A percentile compares a stretch with the other conserved stretches of the same genome.
Evolutionary conservation across 306 rosid genomes (phyloP).

Genomic region (Fragaria ananassa): DNA sequence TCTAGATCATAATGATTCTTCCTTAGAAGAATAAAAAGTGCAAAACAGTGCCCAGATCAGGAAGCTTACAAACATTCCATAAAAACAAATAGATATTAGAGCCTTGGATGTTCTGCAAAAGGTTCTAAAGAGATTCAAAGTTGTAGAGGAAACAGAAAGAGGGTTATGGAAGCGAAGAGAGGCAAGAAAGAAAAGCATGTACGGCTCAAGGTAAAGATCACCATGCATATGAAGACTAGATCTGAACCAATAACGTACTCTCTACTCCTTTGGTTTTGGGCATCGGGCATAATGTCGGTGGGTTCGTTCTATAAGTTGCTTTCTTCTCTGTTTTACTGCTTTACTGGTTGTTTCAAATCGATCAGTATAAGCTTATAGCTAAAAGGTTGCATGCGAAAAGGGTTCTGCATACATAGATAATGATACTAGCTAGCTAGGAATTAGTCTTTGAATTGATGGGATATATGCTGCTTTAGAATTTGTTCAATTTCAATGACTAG

Average conservation of each 20-base stretch:
- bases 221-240: slow-evolving; percentile 32
- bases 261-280: slow-evolving; percentile 16
- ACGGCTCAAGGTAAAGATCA: slow-evolving; percentile 14
- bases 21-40: slow-evolving; percentile 15
- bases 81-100: not conserved
- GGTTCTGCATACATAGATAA: not conserved
- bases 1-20: slow-evolving; percentile 10
- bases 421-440: not conserved
- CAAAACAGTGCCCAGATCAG: slow-evolving; percentile 14
- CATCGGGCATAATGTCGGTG: slow-evolving; percentile 27
- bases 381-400: not conserved
- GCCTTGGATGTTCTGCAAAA: slow-evolving; percentile 29
- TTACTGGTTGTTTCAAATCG: not conserved
- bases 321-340: not conserved
- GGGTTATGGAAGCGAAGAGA: not conserved
- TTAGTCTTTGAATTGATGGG: not conserved
- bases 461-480: not conserved
- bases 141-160: slow-evolving; percentile 14
- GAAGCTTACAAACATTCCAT: slow-evolving; percentile 9
- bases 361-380: not conserved
- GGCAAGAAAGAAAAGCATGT: slow-evolving; percentile 17
- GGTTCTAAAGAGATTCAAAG: slow-evolving; percentile 40
- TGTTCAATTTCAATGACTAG: not conserved
- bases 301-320: not conserved
- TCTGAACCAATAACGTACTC: slow-evolving; percentile 26